Percentiles rank a stretch among this genome's conserved stretches.
phyloP scores from a whole-genome alignment of 2,329 filamentous ascomycete species.

The Huntiella abstrusa region DNA sequence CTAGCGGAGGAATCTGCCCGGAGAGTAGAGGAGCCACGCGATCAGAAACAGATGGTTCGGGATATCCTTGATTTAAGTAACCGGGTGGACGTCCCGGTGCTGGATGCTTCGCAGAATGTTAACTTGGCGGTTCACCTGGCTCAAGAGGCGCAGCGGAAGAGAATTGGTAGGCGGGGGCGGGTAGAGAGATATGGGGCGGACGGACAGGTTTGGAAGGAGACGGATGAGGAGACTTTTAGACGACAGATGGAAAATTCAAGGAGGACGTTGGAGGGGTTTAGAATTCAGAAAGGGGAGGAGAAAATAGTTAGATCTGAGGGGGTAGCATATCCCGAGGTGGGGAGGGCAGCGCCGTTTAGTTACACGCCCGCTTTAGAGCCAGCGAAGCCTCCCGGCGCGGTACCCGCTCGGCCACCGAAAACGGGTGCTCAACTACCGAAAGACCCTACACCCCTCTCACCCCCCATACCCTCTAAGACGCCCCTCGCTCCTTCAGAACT shows the following conservation, averaged over 20 bases:
- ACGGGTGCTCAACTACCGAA: background rate
- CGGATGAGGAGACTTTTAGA: conserved; percentile 25
- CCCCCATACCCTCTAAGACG: too few species aligned
- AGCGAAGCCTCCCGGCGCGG: background rate
- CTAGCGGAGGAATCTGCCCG: conserved; percentile 19
- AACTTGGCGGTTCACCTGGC: conserved; percentile 63
- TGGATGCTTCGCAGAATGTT: conserved; percentile 52
- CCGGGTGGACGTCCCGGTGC: conserved; percentile 27
- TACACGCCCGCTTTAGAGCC: background rate
- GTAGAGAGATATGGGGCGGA: conserved; percentile 21
- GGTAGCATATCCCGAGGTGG: conserved; percentile 33
- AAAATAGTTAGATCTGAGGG: conserved; percentile 8
- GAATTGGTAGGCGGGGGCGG: conserved; percentile 32
- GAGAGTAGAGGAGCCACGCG: background rate
- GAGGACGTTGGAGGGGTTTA: conserved; percentile 22
- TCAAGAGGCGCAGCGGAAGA: conserved; percentile 48
- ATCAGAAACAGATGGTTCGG: conserved; percentile 12
- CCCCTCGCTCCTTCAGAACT: background rate
- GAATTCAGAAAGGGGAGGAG: conserved; percentile 3
- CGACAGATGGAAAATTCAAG: conserved; percentile 35
- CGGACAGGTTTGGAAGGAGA: conserved; percentile 25
- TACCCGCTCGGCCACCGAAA: background rate
- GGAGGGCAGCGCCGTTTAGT: conserved; percentile 20
- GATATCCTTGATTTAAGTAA: conserved; percentile 15
- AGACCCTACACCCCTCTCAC: too few species aligned